Evolutionary conservation across 495 filamentous ascomycete genomes (phyloP), one percentile per base, ranked within the genome.

Genomic region (Talaromyces thailandensis): DNA sequence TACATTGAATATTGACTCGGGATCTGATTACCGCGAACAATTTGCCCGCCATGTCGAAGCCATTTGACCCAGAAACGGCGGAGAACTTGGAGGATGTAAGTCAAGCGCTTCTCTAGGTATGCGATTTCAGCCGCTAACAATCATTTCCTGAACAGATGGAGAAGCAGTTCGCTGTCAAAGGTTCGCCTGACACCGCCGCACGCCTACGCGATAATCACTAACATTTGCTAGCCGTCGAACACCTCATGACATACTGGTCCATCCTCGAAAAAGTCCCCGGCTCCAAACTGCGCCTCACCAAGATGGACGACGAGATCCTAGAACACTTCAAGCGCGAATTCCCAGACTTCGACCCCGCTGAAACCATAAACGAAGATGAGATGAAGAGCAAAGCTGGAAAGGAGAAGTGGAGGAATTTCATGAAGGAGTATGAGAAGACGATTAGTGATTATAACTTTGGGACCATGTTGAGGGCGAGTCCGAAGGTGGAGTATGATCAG

Each of bases 341-440:
- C 71, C 93, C 95, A 64, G 94, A 97, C 12, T 95, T 96, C 68
- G 90, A 98, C 70, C 85, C 92, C 11, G 80, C 83, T 52, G 82
- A 71, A 31, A 88, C 89, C 1, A 86, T 99, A 67, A 71, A 95
- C 70, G 94, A 99, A 75, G 89, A 96, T 64, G 78, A 87, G 64
- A 96, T 99, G 94, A 99, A 99, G 85, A 96, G 88, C 83, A 95
- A 95, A 78, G 79, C 79, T 12, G 95, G 94, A 70, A 99, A 99
- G 81, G 94, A 96, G 73, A 82, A 84, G 74, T 99, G 94, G 94
- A 86, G 94, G 63, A 89, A 88, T 64, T 99, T 96, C 79, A 89
- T 98, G 83, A 92, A 88, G 80, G 76, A 83, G 69, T 99, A 94
- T 73, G 91, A 97, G 76, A 90, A 95, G 76, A 92, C 84, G 75